phyloP scores from a whole-genome alignment of 129 eudicot species.

The Flaveria trinervia region DNA sequence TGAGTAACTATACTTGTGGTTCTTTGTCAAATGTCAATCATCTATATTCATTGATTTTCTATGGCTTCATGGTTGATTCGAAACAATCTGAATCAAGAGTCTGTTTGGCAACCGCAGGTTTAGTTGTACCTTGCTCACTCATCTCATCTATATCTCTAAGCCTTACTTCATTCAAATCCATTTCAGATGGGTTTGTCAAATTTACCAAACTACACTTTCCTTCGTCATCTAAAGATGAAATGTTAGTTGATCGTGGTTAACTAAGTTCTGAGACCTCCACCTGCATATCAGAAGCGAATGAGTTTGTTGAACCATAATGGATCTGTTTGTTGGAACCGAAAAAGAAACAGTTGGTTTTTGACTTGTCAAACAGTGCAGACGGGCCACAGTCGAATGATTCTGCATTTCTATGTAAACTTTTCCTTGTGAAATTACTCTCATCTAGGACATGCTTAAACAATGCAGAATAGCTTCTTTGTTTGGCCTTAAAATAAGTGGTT shows the following conservation, averaged over 20 bases:
- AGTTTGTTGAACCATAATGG: conserved; percentile 47
- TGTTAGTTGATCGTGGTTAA: conserved; percentile 53
- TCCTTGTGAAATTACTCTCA: conserved; percentile 22
- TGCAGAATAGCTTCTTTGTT: conserved; percentile 57
- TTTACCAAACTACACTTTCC: conserved; percentile 28
- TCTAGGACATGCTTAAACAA: conserved; percentile 45
- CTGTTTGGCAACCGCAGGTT: not conserved
- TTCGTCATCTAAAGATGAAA: conserved; percentile 49
- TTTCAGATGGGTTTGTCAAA: conserved; percentile 36
- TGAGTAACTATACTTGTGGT: conserved; percentile 19
- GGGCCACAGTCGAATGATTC: conserved; percentile 32
- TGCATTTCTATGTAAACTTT: conserved; percentile 20
- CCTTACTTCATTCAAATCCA: conserved; percentile 44
- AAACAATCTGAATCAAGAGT: conserved; percentile 8
- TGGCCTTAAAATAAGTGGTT: conserved; percentile 41
- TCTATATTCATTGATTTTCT: conserved; percentile 19
- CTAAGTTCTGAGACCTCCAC: conserved; percentile 82
- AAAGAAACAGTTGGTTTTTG: conserved; percentile 36
- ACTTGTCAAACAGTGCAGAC: conserved; percentile 34
- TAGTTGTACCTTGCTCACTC: conserved; percentile 31
- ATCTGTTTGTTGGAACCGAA: conserved; percentile 31
- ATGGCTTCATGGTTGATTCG: conserved; percentile 24
- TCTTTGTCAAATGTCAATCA: not conserved
- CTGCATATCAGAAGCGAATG: conserved; percentile 83
- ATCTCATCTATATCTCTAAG: conserved; percentile 44